phyloP scores from a whole-genome alignment of 2,329 filamentous ascomycete species.

The Hymenoscyphus linearis region DNA sequence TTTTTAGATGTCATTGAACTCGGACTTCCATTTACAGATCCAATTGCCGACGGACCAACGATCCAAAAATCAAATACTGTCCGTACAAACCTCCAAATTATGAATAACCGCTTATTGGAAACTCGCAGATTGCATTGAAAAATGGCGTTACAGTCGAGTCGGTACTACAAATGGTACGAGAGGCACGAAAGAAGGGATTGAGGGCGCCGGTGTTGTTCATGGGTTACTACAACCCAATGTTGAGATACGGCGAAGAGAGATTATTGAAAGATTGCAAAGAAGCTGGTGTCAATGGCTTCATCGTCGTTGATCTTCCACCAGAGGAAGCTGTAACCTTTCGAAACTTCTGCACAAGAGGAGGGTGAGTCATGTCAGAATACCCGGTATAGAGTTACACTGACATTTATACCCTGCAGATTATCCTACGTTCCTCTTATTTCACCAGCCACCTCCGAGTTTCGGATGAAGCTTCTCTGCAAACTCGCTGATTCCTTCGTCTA shows the following conservation, averaged over 20 bases:
- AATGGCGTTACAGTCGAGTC: constrained; percentile 82
- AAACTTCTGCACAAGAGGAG: constrained; percentile 71
- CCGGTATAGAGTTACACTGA: constrained; percentile 8
- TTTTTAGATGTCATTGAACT: constrained; percentile 83
- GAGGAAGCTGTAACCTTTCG: constrained; percentile 94
- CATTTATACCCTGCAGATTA: constrained; percentile 45
- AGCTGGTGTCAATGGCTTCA: constrained; percentile 90
- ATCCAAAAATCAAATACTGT: constrained; percentile 94
- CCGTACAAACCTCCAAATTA: constrained; percentile 26
- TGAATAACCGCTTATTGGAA: constrained; percentile 13
- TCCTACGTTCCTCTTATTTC: constrained; percentile 98
- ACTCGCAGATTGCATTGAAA: constrained; percentile 59
- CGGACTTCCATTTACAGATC: constrained; percentile 94
- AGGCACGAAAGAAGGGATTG: constrained; percentile 71
- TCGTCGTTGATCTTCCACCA: constrained; percentile 90
- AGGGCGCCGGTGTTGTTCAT: constrained; percentile 84
- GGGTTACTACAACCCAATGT: constrained; percentile 97
- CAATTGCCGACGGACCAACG: constrained; percentile 94
- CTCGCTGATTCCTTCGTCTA: constrained; percentile 99
- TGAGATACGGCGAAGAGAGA: constrained; percentile 89
- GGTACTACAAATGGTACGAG: constrained; percentile 77
- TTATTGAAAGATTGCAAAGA: constrained; percentile 79
- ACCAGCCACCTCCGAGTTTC: constrained; percentile 82
- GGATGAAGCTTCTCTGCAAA: constrained; percentile 93
- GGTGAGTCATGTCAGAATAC: constrained; percentile 42